A percentile compares a stretch with the other conserved stretches of the same genome.
phyloP scores from a whole-genome alignment of 306 rosid species.

The Psophocarpus tetragonolobus region DNA sequence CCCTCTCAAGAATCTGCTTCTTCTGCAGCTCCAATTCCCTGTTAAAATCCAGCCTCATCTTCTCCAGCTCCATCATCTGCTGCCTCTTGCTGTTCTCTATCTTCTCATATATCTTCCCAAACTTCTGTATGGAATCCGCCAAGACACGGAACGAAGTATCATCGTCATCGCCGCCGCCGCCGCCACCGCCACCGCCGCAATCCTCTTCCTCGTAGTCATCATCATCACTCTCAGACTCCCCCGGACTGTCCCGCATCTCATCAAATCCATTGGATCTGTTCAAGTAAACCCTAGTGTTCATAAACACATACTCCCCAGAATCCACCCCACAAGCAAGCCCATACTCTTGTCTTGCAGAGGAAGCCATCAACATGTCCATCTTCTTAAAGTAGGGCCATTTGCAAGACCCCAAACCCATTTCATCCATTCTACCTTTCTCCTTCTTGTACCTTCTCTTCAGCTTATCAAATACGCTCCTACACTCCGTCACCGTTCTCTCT shows the following conservation, averaged over 20 bases:
- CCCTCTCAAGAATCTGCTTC: conserved; percentile 81
- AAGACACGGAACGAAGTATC: conserved; percentile 56
- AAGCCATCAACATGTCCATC: conserved; percentile 81
- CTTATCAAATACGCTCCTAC: conserved; percentile 59
- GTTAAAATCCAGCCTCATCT: conserved; percentile 68
- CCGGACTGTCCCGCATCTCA: conserved; percentile 95
- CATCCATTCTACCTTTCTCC: conserved; percentile 63
- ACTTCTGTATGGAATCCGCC: conserved; percentile 74
- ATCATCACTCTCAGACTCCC: conserved; percentile 68
- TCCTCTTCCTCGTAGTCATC: conserved; percentile 26
- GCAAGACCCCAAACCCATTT: conserved; percentile 51
- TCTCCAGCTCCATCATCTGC: conserved; percentile 87
- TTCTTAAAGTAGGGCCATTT: conserved; percentile 72
- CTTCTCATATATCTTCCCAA: conserved; percentile 80
- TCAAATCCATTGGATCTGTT: conserved; percentile 75
- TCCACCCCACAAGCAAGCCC: conserved; percentile 89
- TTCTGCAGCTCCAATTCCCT: conserved; percentile 79
- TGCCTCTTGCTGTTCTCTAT: conserved; percentile 82
- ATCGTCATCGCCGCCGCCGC: conserved; percentile 31
- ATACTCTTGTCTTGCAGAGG: conserved; percentile 57
- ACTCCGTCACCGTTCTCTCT: conserved; percentile 52
- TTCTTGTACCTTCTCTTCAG: conserved; percentile 77
- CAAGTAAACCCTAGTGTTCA: conserved; percentile 76
- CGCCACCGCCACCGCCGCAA: conserved; percentile 19
- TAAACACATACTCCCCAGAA: conserved; percentile 82